phyloP scores from a whole-genome alignment of 371 early-diverging fungal genomes.

The Mucor circinelloides region DNA sequence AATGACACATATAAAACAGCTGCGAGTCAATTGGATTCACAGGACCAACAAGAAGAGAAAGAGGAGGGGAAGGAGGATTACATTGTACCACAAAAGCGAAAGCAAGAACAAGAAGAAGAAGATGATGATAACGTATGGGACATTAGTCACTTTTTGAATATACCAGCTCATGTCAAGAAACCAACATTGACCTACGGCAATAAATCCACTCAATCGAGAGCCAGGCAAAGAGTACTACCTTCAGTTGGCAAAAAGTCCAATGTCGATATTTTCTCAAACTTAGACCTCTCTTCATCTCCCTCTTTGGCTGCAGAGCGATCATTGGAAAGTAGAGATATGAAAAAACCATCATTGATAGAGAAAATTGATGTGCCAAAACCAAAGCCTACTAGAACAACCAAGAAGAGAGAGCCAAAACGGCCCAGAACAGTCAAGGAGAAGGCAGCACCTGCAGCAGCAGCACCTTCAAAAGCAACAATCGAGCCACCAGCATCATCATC shows the following conservation, averaged over 20 bases:
- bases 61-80: not conserved
- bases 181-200: slow-evolving; percentile 7
- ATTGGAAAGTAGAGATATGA: not conserved
- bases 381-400: not conserved
- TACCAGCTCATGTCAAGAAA: not conserved
- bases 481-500: not conserved
- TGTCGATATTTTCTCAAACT: slow-evolving; percentile 8
- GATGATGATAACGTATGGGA: slow-evolving; percentile 22
- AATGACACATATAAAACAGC: not conserved
- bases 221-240: not conserved
- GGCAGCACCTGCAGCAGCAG: not conserved
- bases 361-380: not conserved
- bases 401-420: not conserved
- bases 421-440: not conserved
- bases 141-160: slow-evolving; percentile 11
- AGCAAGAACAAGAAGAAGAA: not conserved
- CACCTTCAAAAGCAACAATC: not conserved
- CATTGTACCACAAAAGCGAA: not conserved
- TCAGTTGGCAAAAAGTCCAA: not conserved
- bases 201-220: not conserved
- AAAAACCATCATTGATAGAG: not conserved
- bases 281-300: not conserved
- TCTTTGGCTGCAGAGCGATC: not conserved
- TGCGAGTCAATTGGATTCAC: not conserved
- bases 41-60: not conserved